Evolutionary conservation across 768 basidiomycete species (phyloP).

Genomic region (Hortiboletus campestris): DNA sequence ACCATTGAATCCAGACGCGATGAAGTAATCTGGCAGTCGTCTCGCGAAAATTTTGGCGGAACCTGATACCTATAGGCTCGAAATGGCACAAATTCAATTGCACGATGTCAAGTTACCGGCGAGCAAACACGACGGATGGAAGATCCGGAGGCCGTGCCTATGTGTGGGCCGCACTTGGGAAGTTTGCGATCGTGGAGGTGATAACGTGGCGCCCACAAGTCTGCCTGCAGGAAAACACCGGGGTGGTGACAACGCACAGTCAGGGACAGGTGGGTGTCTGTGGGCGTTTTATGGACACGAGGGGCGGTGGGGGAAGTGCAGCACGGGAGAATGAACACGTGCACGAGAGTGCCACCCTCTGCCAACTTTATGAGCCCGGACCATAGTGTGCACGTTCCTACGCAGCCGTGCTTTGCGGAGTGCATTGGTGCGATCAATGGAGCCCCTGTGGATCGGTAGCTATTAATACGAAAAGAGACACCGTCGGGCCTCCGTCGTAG

Average conservation of each 20-base stretch:
- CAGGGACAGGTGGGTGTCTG: slow-evolving; percentile 13
- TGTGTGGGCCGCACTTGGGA: slow-evolving; percentile 5
- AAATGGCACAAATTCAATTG: slow-evolving; percentile 9
- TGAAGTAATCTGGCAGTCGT: slow-evolving; percentile 13
- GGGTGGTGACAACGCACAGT: slow-evolving; percentile 8
- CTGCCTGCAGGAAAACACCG: slow-evolving; percentile 24
- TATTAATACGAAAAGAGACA: slow-evolving; percentile 1
- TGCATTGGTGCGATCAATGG: neutral
- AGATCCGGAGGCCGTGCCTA: slow-evolving; percentile 24
- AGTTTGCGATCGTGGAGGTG: slow-evolving; percentile 2
- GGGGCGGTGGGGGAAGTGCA: slow-evolving; percentile 5
- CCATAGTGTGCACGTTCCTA: neutral
- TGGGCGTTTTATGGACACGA: slow-evolving; percentile 14
- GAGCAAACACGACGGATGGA: slow-evolving; percentile 18
- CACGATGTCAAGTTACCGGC: slow-evolving; percentile 15
- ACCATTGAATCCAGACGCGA: neutral
- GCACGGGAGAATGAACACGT: slow-evolving; percentile 22
- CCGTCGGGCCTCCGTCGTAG: neutral
- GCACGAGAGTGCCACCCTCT: slow-evolving; percentile 2
- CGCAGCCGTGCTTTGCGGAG: neutral
- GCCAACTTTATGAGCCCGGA: neutral
- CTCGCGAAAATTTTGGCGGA: neutral
- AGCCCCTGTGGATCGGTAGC: neutral
- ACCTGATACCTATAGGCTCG: neutral
- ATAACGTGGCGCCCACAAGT: slow-evolving; percentile 22